phyloP scores from a whole-genome alignment of 176 grass and related monocot genomes.

The Triticum monococcum region DNA sequence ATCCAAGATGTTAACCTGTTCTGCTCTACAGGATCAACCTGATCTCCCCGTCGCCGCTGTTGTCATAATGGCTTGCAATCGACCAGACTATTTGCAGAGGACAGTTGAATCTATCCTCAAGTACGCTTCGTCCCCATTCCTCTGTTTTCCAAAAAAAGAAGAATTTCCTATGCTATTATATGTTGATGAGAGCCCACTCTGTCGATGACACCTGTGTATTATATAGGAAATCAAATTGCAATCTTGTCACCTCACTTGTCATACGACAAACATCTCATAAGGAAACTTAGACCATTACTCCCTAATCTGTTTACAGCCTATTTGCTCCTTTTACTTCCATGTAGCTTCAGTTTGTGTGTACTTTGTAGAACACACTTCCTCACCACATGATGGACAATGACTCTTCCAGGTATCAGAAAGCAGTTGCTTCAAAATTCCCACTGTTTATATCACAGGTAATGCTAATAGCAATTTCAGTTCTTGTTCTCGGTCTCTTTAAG shows the following conservation, averaged over 20 bases:
- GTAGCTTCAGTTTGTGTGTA: neutral
- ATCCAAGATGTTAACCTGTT: slow-evolving; percentile 10
- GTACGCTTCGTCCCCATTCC: slow-evolving; percentile 36
- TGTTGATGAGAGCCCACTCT: neutral
- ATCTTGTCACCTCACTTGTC: neutral
- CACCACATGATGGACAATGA: slow-evolving; percentile 3
- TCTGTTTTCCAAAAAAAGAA: slow-evolving; percentile 6
- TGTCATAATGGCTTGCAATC: slow-evolving; percentile 98
- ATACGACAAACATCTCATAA: neutral
- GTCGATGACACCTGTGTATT: neutral
- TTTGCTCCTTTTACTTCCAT: neutral
- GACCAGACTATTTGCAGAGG: slow-evolving; percentile 88
- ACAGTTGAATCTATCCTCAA: slow-evolving; percentile 94
- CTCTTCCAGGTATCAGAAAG: slow-evolving; percentile 77
- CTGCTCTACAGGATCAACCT: slow-evolving; percentile 20
- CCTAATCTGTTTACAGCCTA: neutral
- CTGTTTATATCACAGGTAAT: slow-evolving; percentile 96
- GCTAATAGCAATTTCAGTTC: slow-evolving; percentile 10
- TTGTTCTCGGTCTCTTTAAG: slow-evolving; percentile 20
- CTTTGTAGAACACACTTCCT: slow-evolving; percentile 4
- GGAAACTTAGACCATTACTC: neutral
- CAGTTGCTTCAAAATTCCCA: slow-evolving; percentile 86
- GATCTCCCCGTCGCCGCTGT: slow-evolving; percentile 73
- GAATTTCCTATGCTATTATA: too few species aligned
- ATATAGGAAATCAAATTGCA: neutral